Conservation (phyloP, 2,329 filamentous ascomycete genomes). For the Aspergillus amoenus region DNA sequence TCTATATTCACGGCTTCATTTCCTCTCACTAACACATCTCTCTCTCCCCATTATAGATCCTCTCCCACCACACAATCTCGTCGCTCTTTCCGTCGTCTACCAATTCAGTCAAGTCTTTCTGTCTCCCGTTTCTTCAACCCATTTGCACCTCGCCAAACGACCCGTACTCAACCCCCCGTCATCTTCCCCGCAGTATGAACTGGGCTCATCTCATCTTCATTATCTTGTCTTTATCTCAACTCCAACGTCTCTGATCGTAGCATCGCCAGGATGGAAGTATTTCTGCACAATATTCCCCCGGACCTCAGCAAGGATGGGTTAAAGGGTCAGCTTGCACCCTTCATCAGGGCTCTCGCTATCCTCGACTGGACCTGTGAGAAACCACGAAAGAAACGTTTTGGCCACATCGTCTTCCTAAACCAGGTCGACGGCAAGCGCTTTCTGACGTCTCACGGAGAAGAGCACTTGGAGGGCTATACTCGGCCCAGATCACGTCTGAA, state of each 20-base stretch:
- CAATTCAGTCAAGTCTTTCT: background rate
- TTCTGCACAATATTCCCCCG: constrained; percentile 44
- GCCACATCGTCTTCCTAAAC: constrained; percentile 49
- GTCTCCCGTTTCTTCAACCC: background rate
- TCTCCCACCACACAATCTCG: background rate
- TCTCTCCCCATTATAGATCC: background rate
- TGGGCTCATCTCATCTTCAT: background rate
- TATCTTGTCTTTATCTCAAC: background rate
- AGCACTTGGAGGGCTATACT: background rate
- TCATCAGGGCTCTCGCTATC: constrained; percentile 42
- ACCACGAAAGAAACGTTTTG: constrained; percentile 39
- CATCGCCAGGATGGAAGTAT: constrained; percentile 44
- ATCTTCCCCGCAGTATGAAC: background rate
- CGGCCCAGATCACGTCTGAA: constrained; percentile 15
- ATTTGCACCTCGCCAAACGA: background rate
- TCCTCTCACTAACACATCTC: background rate
- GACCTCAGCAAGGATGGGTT: constrained; percentile 45
- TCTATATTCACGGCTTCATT: background rate
- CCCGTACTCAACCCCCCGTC: background rate
- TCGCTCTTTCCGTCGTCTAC: background rate
- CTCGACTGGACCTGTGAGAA: constrained; percentile 47
- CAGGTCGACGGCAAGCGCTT: constrained; percentile 43
- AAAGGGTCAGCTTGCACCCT: constrained; percentile 38
- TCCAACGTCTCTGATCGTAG: background rate
- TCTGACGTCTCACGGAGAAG: constrained; percentile 33